These are phyloP conservation scores for Cymbopogon citratus DNA, from an alignment of 176 grass and related monocot genomes.

Conservation along the genomic window DNA sequence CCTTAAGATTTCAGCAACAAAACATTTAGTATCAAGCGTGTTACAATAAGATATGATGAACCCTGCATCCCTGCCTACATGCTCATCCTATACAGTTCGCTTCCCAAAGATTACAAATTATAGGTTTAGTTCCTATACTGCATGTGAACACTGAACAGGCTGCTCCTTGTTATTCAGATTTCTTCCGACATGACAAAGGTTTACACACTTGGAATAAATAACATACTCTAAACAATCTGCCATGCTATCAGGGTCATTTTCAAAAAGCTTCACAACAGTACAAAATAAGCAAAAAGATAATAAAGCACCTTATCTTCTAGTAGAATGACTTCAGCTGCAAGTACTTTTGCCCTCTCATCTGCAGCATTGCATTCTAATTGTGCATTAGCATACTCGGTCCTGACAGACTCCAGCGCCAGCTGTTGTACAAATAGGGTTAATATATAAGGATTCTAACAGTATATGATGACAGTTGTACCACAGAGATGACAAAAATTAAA, in stretches of 20 bases:
- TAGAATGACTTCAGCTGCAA: constrained; percentile 96
- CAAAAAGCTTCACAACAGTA: constrained; percentile 21
- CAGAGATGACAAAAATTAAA: background rate
- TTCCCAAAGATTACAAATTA: background rate
- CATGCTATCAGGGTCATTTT: constrained; percentile 14
- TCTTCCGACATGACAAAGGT: background rate
- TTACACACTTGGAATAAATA: background rate
- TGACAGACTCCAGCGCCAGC: constrained; percentile 78
- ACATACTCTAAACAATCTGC: background rate
- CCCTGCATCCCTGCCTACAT: background rate
- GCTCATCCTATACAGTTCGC: background rate
- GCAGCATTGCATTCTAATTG: constrained; percentile 92
- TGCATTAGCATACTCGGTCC: constrained; percentile 79
- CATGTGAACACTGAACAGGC: constrained; percentile 3
- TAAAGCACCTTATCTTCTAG: constrained; percentile 95
- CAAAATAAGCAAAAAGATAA: constrained; percentile 14
- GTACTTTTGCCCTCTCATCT: constrained; percentile 94
- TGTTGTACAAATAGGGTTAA: constrained; percentile 36
- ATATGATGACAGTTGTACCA: background rate
- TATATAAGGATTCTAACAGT: constrained; percentile 7
- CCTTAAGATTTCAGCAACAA: background rate
- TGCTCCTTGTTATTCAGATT: background rate
- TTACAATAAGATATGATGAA: background rate
- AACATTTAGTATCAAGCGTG: background rate
- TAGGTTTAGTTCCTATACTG: background rate